Evolutionary conservation across 106 monocot species (phyloP), one percentile per base, ranked within the genome.

Genomic region (Phalaenopsis equestris): DNA sequence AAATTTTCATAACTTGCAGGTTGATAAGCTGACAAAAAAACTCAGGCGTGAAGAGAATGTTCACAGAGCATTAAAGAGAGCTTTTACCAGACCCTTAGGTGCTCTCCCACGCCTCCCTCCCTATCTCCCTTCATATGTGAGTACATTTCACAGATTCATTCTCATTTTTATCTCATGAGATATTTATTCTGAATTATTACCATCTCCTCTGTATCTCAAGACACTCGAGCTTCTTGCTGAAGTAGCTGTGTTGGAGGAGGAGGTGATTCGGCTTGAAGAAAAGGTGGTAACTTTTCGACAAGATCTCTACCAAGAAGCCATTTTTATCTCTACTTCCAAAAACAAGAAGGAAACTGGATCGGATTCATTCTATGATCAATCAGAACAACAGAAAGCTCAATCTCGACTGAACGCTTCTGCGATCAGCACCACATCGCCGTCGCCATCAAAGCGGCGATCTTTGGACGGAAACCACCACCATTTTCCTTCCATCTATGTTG

Each of bases 51-150:
- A 95, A 80, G 92, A 95, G 84, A 90, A 92, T 80, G 85, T 95
- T 36, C 94, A 92, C 75, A 81, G 90, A 82, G 92, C 92, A n/a
- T 58, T 95, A 64, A 91, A 92, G 82, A 85, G 94, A 80, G 94
- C 94, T 52, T 92, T 95, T 61, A 90, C 90, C 2, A 83, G 91
- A 73, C 95, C 93, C 38, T 82, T 93, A 30, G 94, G 94, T 72
- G 92, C 86, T 78, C 90, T 93, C 7, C 95, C 93, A 82, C 90
- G 91, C 9, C 95, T 96, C n/a, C 91, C 95, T 64, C 88, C 95
- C 10, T 91, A 96, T 79, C 90, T 96, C 0, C 91, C 91, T 75
- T 80, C 91, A 67, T 45, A 88, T 82, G 93, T 93, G 85, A 87
- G 6, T 45, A 48, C 39, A 18, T 42, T 42, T 19, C 6, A 74